A percentile compares a stretch with the other conserved stretches of the same genome.
These are phyloP conservation scores for Hyphopichia wangnamkhiaoensis DNA, from an alignment of 1,139 yeast genomes.

Conservation along the genomic window DNA sequence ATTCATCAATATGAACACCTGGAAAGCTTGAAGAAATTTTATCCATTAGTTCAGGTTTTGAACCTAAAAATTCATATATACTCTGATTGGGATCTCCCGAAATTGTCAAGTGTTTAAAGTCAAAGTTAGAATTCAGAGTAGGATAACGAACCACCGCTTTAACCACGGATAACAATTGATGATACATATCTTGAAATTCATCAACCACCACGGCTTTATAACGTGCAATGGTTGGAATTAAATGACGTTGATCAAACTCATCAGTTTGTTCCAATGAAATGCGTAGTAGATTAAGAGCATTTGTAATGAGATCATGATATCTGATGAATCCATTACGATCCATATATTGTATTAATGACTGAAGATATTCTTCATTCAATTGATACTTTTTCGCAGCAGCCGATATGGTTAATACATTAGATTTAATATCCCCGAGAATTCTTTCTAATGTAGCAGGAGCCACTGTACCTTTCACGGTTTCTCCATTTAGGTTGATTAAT, in stretches of 20 bases:
- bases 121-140: conserved; percentile 14
- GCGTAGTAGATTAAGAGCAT: conserved; percentile 29
- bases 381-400: conserved; percentile 25
- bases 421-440: conserved; percentile 31
- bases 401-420: conserved; percentile 25
- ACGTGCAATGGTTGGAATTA: conserved; percentile 24
- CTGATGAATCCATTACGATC: conserved; percentile 35
- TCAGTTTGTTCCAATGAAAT: conserved; percentile 11
- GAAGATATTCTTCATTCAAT: conserved; percentile 23
- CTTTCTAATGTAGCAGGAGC: conserved; percentile 33
- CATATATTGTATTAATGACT: conserved; percentile 21
- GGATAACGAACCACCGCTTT: conserved; percentile 36
- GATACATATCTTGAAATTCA: conserved; percentile 74
- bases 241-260: conserved; percentile 5
- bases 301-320: conserved; percentile 36
- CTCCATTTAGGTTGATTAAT: conserved; percentile 22
- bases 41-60: conserved; percentile 36
- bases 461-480: conserved; percentile 22
- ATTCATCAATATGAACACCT: conserved; percentile 21
- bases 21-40: conserved; percentile 26
- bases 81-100: conserved; percentile 80
- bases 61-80: conserved; percentile 66
- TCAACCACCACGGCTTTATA: conserved; percentile 57
- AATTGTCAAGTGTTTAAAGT: conserved; percentile 53
- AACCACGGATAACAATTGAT: conserved; percentile 49